Evolutionary conservation across 371 early-diverging fungal species (phyloP), one percentile per base, ranked within the genome.

Genomic region (Mortierella sp.): DNA sequence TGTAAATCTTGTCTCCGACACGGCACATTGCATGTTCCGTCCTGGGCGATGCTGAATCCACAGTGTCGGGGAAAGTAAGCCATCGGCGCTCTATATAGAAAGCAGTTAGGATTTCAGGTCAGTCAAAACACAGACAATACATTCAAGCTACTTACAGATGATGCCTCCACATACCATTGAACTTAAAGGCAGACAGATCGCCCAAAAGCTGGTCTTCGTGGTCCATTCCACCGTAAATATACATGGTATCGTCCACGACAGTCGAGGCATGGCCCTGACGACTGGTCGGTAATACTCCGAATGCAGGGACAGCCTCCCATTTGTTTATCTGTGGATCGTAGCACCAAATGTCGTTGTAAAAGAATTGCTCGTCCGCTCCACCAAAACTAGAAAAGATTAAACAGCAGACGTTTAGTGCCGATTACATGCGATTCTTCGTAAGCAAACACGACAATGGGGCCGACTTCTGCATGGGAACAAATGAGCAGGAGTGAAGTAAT

Each of bases 301-400:
- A 84, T 3, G 89, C 88, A 11, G 84, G 80, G 6, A 92, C 80
- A 60, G 79, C 83, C 26, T 78, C 54, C 93, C 93, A 93, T 28
- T 63, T 60, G 39, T 85, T 72, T 5, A 78, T 71, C 24, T 82
- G 83, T 24, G 89, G 70, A 65, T 90, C 89, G 58, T 84, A 91
- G 15, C 81, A 79, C 94, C 93, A 93, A 70, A 92, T 81, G 69
- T 93, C 94, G 64, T 92, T 92, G 64, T 85, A 90, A 56, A 88
- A 83, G 49, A 70, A 78, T 23, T 86, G 83, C 55, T 90, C 89
- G 65, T 92, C 86, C 28, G 86, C 87, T 46, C 94, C 94, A 55
- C 93, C 93, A 70, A 92, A 93, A 47, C 90, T 89, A 54, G 64
- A 82, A 27, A 59, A 59, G 19, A 37, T 19, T 14, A 23, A 39